Percentiles rank a stretch among this genome's conserved stretches.
These are phyloP conservation scores for Tremellales sp. DNA, from an alignment of 1,284 basidiomycete genomes.

Conservation along the genomic window DNA sequence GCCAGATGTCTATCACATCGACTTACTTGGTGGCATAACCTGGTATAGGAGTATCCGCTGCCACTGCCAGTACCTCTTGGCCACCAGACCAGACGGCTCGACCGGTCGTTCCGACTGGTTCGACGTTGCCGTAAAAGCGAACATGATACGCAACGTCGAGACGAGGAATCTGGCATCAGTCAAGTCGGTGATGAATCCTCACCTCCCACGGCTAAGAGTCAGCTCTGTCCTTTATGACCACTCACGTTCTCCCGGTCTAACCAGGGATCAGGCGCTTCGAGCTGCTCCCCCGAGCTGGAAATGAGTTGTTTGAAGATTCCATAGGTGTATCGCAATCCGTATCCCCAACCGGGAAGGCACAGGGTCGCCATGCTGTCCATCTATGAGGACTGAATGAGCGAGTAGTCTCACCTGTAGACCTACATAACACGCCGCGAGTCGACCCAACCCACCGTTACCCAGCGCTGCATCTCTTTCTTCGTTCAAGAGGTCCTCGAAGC, in stretches of 20 bases:
- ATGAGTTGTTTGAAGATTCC: slow-evolving; percentile 93
- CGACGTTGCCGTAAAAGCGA: slow-evolving; percentile 78
- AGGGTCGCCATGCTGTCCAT: slow-evolving; percentile 60
- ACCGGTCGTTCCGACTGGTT: slow-evolving; percentile 61
- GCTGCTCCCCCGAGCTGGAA: slow-evolving; percentile 65
- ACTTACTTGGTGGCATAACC: slow-evolving; percentile 54
- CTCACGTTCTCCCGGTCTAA: slow-evolving; percentile 70
- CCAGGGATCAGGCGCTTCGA: slow-evolving; percentile 92
- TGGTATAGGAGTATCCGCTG: slow-evolving; percentile 87
- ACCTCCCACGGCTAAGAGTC: slow-evolving; percentile 5
- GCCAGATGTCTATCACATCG: neutral
- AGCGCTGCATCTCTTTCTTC: slow-evolving; percentile 84
- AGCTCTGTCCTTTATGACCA: slow-evolving; percentile 4
- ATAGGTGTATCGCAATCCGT: slow-evolving; percentile 81
- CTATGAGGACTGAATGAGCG: slow-evolving; percentile 24
- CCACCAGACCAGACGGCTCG: slow-evolving; percentile 76
- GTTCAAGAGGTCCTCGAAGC: slow-evolving; percentile 76
- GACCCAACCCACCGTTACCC: slow-evolving; percentile 78
- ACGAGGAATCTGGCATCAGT: slow-evolving; percentile 60
- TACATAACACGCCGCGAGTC: slow-evolving; percentile 88
- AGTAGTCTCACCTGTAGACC: slow-evolving; percentile 12
- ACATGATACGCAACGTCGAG: slow-evolving; percentile 67
- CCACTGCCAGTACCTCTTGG: slow-evolving; percentile 83
- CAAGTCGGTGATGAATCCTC: neutral
- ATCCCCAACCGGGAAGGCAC: slow-evolving; percentile 81